Conservation (phyloP, 208 protist species). For the Wallacemonas sp. region DNA sequence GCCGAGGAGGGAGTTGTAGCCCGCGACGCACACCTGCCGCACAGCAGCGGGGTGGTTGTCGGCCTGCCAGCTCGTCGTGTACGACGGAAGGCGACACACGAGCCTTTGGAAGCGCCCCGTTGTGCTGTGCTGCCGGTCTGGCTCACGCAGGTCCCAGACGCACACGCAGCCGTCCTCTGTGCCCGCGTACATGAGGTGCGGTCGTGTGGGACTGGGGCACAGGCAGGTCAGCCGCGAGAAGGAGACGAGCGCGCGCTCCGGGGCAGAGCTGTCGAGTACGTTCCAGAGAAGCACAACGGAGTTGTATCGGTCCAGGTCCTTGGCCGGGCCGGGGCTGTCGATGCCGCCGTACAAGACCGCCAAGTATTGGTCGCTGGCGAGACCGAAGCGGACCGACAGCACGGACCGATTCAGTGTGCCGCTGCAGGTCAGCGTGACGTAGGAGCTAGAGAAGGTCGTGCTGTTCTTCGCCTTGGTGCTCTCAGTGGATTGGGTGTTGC, state of each 20-base stretch:
- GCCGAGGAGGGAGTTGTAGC: slow-evolving; percentile 61
- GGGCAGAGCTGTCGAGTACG: slow-evolving; percentile 47
- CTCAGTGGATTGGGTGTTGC: slow-evolving; percentile 1
- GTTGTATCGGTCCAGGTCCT: slow-evolving; percentile 53
- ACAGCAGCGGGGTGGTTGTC: slow-evolving; percentile 66
- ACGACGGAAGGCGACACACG: slow-evolving; percentile 69
- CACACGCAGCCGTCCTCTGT: slow-evolving; percentile 69
- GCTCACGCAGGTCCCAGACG: slow-evolving; percentile 80
- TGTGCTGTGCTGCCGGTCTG: slow-evolving; percentile 63
- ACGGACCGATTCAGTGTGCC: slow-evolving; percentile 54
- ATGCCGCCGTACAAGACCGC: slow-evolving; percentile 44
- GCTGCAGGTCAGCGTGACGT: slow-evolving; percentile 44
- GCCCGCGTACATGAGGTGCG: slow-evolving; percentile 71
- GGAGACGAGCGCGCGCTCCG: slow-evolving; percentile 68
- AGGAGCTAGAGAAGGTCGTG: slow-evolving; percentile 60
- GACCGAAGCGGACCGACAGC: slow-evolving; percentile 50
- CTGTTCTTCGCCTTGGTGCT: slow-evolving; percentile 34
- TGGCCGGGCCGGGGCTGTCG: slow-evolving; percentile 17
- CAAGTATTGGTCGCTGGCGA: slow-evolving; percentile 41
- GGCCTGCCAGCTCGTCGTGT: slow-evolving; percentile 64
- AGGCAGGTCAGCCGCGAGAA: slow-evolving; percentile 48
- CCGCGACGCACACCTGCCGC: slow-evolving; percentile 49
- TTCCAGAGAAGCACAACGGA: slow-evolving; percentile 84
- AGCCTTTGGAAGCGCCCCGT: slow-evolving; percentile 47
- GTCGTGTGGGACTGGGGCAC: slow-evolving; percentile 59